These are phyloP conservation scores for Hymenotorrendiella dingleyae DNA, from an alignment of 2,329 filamentous ascomycete species.

Conservation along the genomic window DNA sequence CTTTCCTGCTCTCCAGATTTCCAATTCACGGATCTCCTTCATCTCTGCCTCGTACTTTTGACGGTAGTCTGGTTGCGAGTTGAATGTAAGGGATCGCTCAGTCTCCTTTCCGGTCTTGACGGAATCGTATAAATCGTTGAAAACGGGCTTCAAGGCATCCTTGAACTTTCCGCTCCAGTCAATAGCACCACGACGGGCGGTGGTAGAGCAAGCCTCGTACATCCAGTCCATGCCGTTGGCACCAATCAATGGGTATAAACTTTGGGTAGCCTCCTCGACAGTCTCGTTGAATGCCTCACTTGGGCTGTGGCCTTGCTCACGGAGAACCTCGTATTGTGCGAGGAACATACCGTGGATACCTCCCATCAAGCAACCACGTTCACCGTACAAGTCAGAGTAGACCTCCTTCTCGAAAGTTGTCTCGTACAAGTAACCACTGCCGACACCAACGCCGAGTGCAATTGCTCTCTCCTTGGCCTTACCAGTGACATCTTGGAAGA, in stretches of 20 bases:
- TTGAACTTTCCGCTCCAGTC: conserved; percentile 98
- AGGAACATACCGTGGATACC: conserved; percentile 99
- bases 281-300: conserved; percentile 99
- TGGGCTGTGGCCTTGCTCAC: conserved; percentile 95
- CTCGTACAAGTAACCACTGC: conserved; percentile 98
- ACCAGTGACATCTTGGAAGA: conserved; percentile 97
- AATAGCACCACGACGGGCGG: conserved; percentile 94
- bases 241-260: conserved; percentile 94
- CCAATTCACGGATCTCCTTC: conserved; percentile 93
- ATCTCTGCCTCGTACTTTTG: conserved; percentile 97
- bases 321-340: conserved; percentile 99
- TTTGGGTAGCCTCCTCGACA: conserved; percentile 98
- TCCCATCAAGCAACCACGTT: conserved; percentile 99
- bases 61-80: conserved; percentile 91
- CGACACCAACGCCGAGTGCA: conserved; percentile 93
- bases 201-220: conserved; percentile 99
- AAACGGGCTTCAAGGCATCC: conserved; percentile 96
- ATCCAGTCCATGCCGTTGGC: conserved; percentile 99
- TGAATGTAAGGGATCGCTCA: conserved; percentile 93
- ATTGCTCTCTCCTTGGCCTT: conserved; percentile 97
- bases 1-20: conserved; percentile 99
- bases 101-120: conserved; percentile 92
- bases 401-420: conserved; percentile 99
- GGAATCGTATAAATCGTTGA: conserved; percentile 93
- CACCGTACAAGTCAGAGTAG: conserved; percentile 98